Evolutionary conservation across 2,329 filamentous ascomycete genomes (phyloP).

Genomic region (Curvularia eragrostidis): DNA sequence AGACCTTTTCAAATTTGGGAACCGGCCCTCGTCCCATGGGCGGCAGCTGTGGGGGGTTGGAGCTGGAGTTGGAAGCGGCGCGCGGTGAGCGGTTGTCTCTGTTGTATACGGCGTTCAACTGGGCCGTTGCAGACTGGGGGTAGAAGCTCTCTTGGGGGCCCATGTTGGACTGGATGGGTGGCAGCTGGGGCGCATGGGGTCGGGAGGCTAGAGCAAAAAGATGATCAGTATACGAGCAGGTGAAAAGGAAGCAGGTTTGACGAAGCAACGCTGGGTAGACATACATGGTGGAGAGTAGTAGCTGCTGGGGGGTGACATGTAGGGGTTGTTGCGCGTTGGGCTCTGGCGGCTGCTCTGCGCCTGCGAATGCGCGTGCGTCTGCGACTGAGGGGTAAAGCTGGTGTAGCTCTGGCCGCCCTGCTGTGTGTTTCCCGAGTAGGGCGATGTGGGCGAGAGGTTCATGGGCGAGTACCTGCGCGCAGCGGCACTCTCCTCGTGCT

Average conservation of each 20-base stretch:
- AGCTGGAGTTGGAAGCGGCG: slow-evolving; percentile 45
- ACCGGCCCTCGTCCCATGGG: slow-evolving; percentile 68
- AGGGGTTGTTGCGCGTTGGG: slow-evolving; percentile 71
- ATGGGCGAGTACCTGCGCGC: slow-evolving; percentile 95
- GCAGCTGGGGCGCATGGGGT: slow-evolving; percentile 71
- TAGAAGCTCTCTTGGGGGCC: slow-evolving; percentile 71
- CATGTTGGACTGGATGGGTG: slow-evolving; percentile 75
- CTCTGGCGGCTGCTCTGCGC: slow-evolving; percentile 71
- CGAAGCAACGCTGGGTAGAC: slow-evolving; percentile 34
- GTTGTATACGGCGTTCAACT: slow-evolving; percentile 72
- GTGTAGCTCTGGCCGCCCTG: slow-evolving; percentile 52
- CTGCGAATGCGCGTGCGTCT: slow-evolving; percentile 31
- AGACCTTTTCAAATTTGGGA: slow-evolving; percentile 84
- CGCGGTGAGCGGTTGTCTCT: slow-evolving; percentile 60
- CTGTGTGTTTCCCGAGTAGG: slow-evolving; percentile 72
- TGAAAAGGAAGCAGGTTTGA: slow-evolving; percentile 12
- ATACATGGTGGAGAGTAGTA: slow-evolving; percentile 66
- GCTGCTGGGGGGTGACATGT: slow-evolving; percentile 63
- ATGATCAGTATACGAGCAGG: slow-evolving; percentile 31
- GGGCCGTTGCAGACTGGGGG: slow-evolving; percentile 70
- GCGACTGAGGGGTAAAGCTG: slow-evolving; percentile 53
- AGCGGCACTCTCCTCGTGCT: slow-evolving; percentile 77
- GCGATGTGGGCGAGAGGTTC: slow-evolving; percentile 84
- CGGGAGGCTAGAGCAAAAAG: slow-evolving; percentile 47
- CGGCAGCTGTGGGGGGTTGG: slow-evolving; percentile 57